Conservation (phyloP, 2,329 filamentous ascomycete species). For the Fusarium odoratissimum region DNA sequence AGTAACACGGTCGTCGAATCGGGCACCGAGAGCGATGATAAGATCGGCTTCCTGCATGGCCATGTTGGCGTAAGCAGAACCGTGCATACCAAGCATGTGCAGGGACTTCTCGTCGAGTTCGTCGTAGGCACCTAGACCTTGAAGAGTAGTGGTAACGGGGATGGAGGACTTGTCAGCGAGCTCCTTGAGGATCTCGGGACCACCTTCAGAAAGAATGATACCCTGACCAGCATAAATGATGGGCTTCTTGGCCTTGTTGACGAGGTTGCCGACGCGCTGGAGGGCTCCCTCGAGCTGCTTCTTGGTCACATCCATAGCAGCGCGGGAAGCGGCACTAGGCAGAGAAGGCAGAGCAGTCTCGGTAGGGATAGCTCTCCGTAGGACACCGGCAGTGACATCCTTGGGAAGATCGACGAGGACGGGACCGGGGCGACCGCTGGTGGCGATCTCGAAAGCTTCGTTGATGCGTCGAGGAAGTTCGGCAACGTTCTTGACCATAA, state of each 20-base stretch:
- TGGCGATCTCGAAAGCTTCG: conserved; percentile 98
- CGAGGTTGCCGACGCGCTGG: conserved; percentile 79
- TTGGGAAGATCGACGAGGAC: conserved; percentile 97
- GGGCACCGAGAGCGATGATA: conserved; percentile 91
- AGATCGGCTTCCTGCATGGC: conserved; percentile 97
- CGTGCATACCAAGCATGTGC: conserved; percentile 99
- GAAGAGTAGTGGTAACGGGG: conserved; percentile 94
- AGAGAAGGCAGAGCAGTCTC: conserved; percentile 79
- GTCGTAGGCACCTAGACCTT: conserved; percentile 91
- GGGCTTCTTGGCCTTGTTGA: conserved; percentile 93
- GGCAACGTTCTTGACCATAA: conserved; percentile 89
- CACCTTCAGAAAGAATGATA: conserved; percentile 82
- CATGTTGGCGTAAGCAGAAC: conserved; percentile 97
- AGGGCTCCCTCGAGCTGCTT: conserved; percentile 81
- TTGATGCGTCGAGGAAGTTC: conserved; percentile 95
- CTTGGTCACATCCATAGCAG: conserved; percentile 75
- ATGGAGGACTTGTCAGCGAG: conserved; percentile 92
- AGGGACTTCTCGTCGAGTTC: conserved; percentile 94
- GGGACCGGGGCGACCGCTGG: conserved; percentile 90
- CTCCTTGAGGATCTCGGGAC: conserved; percentile 81
- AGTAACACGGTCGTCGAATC: conserved; percentile 97
- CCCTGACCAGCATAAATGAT: conserved; percentile 96
- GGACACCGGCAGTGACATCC: conserved; percentile 89
- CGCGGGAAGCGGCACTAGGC: conserved; percentile 86
- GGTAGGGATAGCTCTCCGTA: conserved; percentile 85